These are phyloP conservation scores for Colletotrichum liaoningense DNA, from an alignment of 2,329 filamentous ascomycete species.

Conservation along the genomic window DNA sequence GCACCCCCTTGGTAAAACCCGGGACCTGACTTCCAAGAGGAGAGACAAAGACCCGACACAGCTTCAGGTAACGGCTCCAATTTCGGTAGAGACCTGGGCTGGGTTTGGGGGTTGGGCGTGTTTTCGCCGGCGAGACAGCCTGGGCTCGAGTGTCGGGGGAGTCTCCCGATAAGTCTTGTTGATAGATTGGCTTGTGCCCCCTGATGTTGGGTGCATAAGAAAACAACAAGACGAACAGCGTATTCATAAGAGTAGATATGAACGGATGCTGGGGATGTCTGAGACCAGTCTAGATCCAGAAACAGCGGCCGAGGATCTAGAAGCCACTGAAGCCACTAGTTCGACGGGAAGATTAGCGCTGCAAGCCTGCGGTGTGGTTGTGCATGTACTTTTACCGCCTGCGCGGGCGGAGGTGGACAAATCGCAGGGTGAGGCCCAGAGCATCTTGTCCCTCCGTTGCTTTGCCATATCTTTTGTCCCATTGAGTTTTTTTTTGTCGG, in stretches of 20 bases:
- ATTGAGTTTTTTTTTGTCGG: neutral
- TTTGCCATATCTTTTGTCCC: neutral
- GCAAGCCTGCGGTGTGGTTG: constrained; percentile 1
- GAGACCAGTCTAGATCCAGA: constrained; percentile 32
- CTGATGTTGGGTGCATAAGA: constrained; percentile 16
- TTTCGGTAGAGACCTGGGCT: constrained; percentile 14
- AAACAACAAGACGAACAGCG: neutral
- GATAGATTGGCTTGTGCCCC: neutral
- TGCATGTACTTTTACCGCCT: neutral
- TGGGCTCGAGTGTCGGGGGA: neutral
- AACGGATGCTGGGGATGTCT: neutral
- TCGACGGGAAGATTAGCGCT: constrained; percentile 29
- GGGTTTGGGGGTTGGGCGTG: constrained; percentile 13
- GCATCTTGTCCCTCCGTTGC: constrained; percentile 4
- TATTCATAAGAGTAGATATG: constrained; percentile 11
- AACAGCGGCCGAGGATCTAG: constrained; percentile 33
- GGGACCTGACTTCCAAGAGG: constrained; percentile 5
- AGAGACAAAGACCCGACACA: constrained; percentile 12
- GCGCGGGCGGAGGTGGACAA: constrained; percentile 1
- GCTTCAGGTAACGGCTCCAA: constrained; percentile 18
- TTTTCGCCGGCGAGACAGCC: constrained; percentile 6
- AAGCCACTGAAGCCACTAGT: constrained; percentile 34
- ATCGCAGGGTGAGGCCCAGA: neutral
- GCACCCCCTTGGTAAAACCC: neutral
- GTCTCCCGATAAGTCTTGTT: neutral